Evolutionary conservation across 2,329 filamentous ascomycete species (phyloP), one percentile per base, ranked within the genome.

Genomic region (Diaporthe australafricana): DNA sequence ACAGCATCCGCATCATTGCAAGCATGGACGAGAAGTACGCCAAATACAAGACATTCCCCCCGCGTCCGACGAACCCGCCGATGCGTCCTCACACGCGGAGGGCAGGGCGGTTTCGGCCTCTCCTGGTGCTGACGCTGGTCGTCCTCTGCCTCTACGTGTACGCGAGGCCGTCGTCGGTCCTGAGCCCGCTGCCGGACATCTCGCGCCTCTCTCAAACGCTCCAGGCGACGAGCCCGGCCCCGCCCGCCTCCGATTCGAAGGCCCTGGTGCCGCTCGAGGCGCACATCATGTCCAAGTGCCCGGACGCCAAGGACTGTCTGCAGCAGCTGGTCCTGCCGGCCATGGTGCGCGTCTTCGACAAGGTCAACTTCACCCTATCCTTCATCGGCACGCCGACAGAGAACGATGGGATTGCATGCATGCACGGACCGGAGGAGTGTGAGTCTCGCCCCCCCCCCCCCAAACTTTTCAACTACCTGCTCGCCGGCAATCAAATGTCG

Each of bases 221-320:
- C 12, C 68, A 69, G 48, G 45, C 30, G 27, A 20, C 42, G 6
- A 30, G 48, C 47, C 53, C 68, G 62, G 22, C 45, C 17, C 38
- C 32, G 32, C 32, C 45, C 7, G 30, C 22, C 27, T 14, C 68
- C 1, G 68, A 66, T 16, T 65, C 52, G n/a, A 70, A 68, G 8
- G 50, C 52, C 42, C 82, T 86, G 71, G 92, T 98, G 5, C 93
- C 94, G 5, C 83, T 99, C 2, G 96, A 99, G 81, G 94, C 94
- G 70, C 96, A 98, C 81, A 96, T 98, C 77, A 99, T 98, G 92
- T 94, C 91, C 84, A 98, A 98, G 87, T 99, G 96, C 78, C 95
- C 96, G 0, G 96, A 99, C 82, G 95, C 96, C 2, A 88, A 88
- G 86, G 92, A 94, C 79, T 98, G 96, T 78, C 86, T 99, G 25